phyloP scores from a whole-genome alignment of 495 filamentous ascomycete genomes.

The Pyronema domesticum region DNA sequence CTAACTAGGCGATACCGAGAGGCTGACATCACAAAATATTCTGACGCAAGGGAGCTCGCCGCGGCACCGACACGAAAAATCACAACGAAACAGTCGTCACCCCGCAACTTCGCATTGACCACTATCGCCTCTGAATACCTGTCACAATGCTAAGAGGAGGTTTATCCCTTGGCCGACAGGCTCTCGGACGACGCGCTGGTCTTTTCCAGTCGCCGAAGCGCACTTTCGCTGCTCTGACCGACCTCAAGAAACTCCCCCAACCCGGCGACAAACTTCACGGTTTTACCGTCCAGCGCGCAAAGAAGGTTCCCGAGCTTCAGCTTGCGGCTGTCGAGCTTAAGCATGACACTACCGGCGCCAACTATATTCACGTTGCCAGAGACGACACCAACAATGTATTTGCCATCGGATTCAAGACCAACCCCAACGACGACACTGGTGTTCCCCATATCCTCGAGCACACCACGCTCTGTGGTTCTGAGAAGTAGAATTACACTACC shows the following conservation, averaged over 20 bases:
- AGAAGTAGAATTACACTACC: constrained; percentile 43
- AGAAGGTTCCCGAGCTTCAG: constrained; percentile 86
- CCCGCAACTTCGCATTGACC: too few species aligned
- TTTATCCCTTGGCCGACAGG: constrained; percentile 8
- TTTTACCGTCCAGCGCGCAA: constrained; percentile 72
- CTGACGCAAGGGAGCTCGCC: too few species aligned
- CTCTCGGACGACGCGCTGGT: neutral
- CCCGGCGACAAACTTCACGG: constrained; percentile 76
- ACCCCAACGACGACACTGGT: constrained; percentile 87
- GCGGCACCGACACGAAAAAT: neutral
- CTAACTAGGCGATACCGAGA: too few species aligned
- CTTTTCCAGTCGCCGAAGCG: constrained; percentile 1
- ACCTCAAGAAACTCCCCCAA: constrained; percentile 43
- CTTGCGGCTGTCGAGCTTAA: constrained; percentile 73
- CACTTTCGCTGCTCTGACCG: constrained; percentile 39
- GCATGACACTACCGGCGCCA: constrained; percentile 85
- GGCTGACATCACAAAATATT: too few species aligned
- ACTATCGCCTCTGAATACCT: neutral
- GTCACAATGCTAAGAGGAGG: constrained; percentile 18
- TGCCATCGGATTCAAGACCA: constrained; percentile 96
- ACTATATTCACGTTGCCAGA: constrained; percentile 84
- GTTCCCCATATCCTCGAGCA: constrained; percentile 96
- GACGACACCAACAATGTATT: constrained; percentile 99
- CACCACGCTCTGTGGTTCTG: constrained; percentile 88
- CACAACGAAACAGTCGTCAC: neutral